A percentile compares a stretch with the other conserved stretches of the same genome.
Conservation (phyloP, 148 eudicot genomes). For the Cornus florida region DNA sequence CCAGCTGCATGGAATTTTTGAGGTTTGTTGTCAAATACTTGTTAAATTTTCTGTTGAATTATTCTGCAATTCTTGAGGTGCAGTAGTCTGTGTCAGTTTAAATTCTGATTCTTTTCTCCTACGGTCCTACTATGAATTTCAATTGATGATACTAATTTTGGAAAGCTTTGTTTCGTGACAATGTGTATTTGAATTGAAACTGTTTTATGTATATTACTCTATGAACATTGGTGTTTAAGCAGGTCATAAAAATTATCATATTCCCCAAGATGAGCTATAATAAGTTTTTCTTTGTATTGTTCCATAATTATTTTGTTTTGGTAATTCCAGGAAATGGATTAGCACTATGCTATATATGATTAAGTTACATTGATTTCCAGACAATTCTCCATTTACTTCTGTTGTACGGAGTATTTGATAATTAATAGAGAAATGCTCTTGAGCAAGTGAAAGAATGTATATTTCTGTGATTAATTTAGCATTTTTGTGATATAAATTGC, state of each 20-base stretch:
- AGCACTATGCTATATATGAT: too few relatives aligned
- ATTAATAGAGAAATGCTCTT: not conserved
- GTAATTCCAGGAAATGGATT: not conserved
- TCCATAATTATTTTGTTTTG: too few relatives aligned
- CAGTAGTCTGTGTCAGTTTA: too few relatives aligned
- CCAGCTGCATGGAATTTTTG: slow-evolving; percentile 96
- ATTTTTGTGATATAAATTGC: not conserved
- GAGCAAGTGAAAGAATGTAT: not conserved
- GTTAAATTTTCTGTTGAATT: not conserved
- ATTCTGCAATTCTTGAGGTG: not conserved
- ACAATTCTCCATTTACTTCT: not conserved
- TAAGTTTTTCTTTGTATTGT: too few relatives aligned
- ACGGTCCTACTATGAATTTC: too few relatives aligned
- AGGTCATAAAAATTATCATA: not conserved
- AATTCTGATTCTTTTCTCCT: too few relatives aligned
- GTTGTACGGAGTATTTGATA: not conserved
- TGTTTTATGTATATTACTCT: not conserved
- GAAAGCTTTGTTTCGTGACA: not conserved
- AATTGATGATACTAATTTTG: not conserved
- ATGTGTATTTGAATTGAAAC: not conserved
- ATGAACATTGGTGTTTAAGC: not conserved
- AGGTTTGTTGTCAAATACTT: slow-evolving; percentile 46
- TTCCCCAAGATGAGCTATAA: too few relatives aligned
- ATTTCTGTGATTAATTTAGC: too few relatives aligned
- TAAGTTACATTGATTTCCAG: not conserved